Base-by-base conservation (phyloP, 805 yeast genomes). In the Saccharomycopsis olivae region DNA sequence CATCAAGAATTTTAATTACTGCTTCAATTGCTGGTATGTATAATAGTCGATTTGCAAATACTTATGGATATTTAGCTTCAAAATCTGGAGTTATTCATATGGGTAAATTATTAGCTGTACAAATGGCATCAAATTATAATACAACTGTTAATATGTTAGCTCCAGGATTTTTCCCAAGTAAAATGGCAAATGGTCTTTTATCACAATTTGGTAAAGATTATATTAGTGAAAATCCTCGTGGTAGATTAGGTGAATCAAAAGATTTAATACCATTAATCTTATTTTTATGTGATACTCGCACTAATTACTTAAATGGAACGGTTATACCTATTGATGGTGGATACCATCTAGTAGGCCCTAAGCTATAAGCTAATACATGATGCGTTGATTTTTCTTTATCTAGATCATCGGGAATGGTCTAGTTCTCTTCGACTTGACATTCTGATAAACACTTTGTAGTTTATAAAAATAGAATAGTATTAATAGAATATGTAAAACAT, bases 241-340 rank as follows among this genome's bases (percentile, higher is more conserved):
- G 65, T 39, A 66, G 89, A 53, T 62, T 79, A 35, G 89, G 89
- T 3, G 63, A 47, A 35, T 68, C 72, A 46, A 69, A 69, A 36
- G 89, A 80, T 52, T 58, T 80, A 36, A 71, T 71, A 50, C 69
- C 65, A 36, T 66, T 69, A 8, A 64, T 71, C 13, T 55, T 78
- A 38, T 81, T 69, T 60, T 64, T 80, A 52, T 64, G 73, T 49
- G 64, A 73, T 8, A 67, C 66, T 47, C 75, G 75, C 41, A 66
- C 78, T 1, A 66, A 66, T 51, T 80, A 80, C 53, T 52, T 79
- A 41, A 80, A 78, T 49, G 88, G 89, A 9, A 64, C 68, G 4
- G 78, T 78, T 4, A 55, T 81, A 30, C 82, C 85, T 9, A 57
- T 80, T 21, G 88, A 80, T 51, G 89, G 89, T 14, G 89, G 88